phyloP scores from a whole-genome alignment of 371 early-diverging fungal genomes.

The Apophysomyces variabilis region DNA sequence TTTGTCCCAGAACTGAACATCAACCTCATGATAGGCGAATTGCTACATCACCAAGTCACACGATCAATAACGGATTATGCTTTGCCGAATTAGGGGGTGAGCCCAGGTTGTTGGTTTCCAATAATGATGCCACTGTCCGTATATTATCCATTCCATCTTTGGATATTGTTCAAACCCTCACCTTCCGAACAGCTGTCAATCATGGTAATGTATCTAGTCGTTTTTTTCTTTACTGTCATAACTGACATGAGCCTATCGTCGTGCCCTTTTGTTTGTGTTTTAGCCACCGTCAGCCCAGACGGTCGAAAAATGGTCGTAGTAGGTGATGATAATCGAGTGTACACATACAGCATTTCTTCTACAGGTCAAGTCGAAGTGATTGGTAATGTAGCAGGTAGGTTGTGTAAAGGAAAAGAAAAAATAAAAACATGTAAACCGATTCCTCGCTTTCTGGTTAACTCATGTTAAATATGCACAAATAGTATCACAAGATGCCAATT shows the following conservation, averaged over 20 bases:
- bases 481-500: slow-evolving; percentile 38
- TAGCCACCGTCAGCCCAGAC: slow-evolving; percentile 82
- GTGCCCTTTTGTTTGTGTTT: neutral
- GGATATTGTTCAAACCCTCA: slow-evolving; percentile 68
- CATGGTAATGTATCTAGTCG: slow-evolving; percentile 49
- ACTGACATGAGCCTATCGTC: too few relatives aligned
- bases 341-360: slow-evolving; percentile 48
- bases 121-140: slow-evolving; percentile 94
- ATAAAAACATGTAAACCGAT: slow-evolving; percentile 11
- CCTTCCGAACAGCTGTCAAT: slow-evolving; percentile 86
- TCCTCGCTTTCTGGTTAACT: neutral
- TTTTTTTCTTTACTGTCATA: neutral
- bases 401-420: neutral
- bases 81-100: slow-evolving; percentile 71
- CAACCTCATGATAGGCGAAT: slow-evolving; percentile 57
- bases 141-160: slow-evolving; percentile 79
- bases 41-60: slow-evolving; percentile 78
- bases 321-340: slow-evolving; percentile 84
- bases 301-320: slow-evolving; percentile 79
- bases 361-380: neutral
- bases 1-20: neutral
- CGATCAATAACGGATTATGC: slow-evolving; percentile 91
- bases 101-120: slow-evolving; percentile 81
- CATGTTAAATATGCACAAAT: neutral
- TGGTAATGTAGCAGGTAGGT: slow-evolving; percentile 53